Evolutionary conservation across 345 rosid genomes (phyloP).

Genomic region (Angophora floribunda): DNA sequence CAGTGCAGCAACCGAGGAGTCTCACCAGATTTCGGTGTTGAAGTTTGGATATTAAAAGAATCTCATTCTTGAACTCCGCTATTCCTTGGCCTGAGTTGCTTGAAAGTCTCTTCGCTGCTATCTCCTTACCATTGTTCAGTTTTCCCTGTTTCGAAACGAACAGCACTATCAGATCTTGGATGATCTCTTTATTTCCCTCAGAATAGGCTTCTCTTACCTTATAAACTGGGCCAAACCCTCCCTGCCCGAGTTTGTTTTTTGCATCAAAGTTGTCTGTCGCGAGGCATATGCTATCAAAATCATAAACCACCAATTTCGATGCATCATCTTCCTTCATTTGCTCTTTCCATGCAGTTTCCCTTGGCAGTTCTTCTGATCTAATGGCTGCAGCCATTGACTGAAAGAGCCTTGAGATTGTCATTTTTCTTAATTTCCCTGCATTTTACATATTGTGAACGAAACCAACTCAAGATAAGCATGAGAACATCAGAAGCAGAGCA

Average conservation of each 20-base stretch:
- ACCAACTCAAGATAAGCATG: not conserved
- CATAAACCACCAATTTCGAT: not conserved
- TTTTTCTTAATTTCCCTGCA: not conserved
- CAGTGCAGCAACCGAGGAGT: slow-evolving; percentile 43
- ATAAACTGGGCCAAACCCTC: slow-evolving; percentile 6
- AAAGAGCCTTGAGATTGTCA: not conserved
- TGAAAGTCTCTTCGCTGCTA: slow-evolving; percentile 59
- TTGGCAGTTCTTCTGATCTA: not conserved
- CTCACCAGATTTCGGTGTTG: slow-evolving; percentile 61
- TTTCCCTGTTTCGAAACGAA: slow-evolving; percentile 20
- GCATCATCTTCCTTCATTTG: not conserved
- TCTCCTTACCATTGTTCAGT: slow-evolving; percentile 24
- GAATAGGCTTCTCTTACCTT: not conserved
- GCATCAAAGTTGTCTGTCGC: not conserved
- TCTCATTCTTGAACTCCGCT: slow-evolving; percentile 50
- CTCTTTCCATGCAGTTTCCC: not conserved
- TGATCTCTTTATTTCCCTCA: not conserved
- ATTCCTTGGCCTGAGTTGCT: slow-evolving; percentile 55
- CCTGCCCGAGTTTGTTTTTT: not conserved
- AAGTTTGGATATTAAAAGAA: slow-evolving; percentile 41
- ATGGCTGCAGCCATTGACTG: not conserved
- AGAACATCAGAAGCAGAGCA: not conserved
- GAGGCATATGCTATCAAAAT: not conserved
- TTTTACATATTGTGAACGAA: not conserved
- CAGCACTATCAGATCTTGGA: slow-evolving; percentile 2